Percentiles rank a stretch among this genome's conserved stretches.
Conservation (phyloP, 208 protist species). For the Balamuthia mandrillaris region DNA sequence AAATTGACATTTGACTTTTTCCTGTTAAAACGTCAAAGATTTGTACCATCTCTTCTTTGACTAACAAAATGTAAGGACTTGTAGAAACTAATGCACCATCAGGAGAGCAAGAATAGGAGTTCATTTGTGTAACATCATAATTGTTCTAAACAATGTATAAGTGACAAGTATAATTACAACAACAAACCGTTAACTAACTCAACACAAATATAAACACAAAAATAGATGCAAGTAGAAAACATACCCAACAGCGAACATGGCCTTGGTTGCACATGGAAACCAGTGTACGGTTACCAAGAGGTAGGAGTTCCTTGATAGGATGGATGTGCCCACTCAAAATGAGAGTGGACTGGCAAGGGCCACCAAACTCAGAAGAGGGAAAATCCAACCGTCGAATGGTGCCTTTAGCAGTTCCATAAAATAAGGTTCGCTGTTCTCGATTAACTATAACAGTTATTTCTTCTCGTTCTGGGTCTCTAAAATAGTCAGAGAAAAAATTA, state of each 20-base stretch:
- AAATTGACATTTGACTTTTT: background rate
- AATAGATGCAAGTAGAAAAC: too few relatives aligned
- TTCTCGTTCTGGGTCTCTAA: background rate
- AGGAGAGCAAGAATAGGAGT: background rate
- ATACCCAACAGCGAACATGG: background rate
- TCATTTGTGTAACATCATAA: background rate
- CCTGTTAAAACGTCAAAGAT: background rate
- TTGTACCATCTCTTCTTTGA: background rate
- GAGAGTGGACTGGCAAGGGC: background rate
- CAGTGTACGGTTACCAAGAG: background rate
- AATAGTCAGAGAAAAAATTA: background rate
- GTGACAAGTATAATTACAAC: too few relatives aligned
- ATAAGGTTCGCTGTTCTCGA: background rate
- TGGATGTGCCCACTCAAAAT: background rate
- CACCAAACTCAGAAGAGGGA: background rate
- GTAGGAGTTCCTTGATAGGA: background rate
- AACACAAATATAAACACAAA: too few relatives aligned
- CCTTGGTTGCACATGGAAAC: background rate
- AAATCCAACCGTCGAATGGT: background rate
- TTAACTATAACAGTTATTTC: background rate
- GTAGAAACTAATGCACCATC: background rate
- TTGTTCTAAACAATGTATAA: too few relatives aligned
- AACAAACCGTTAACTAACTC: too few relatives aligned
- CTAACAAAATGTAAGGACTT: background rate
- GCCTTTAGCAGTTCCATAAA: background rate